Conservation (phyloP, 257 asterid genomes). For the Agastache rugosa region DNA sequence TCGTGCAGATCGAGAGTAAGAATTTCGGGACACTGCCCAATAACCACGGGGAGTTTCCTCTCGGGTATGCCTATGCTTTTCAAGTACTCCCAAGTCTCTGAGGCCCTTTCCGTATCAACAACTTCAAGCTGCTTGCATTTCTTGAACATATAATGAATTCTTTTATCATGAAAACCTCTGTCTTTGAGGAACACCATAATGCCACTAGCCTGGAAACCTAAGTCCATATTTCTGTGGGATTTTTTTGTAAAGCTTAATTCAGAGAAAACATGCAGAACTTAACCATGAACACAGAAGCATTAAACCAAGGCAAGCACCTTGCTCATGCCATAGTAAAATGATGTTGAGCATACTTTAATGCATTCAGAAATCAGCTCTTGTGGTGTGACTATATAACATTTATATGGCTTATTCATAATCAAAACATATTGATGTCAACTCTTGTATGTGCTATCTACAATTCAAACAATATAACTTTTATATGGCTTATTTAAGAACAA, state of each 20-base stretch:
- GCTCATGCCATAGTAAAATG: no score
- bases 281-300: background rate
- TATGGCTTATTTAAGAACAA: constrained; percentile 15
- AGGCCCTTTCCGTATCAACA: constrained; percentile 68
- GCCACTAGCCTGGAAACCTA: constrained; percentile 62
- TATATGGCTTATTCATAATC: no score
- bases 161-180: constrained; percentile 76
- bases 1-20: constrained; percentile 76
- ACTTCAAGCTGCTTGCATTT: constrained; percentile 88
- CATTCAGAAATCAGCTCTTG: background rate
- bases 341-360: no score
- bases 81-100: constrained; percentile 90
- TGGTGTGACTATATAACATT: background rate
- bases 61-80: constrained; percentile 86
- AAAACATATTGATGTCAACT: no score
- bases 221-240: constrained; percentile 67
- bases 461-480: background rate
- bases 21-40: constrained; percentile 85
- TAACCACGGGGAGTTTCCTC: constrained; percentile 74
- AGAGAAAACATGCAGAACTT: background rate
- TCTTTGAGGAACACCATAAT: constrained; percentile 93
- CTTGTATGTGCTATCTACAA: background rate
- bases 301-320: background rate
- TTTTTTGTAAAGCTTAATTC: constrained; percentile 19
- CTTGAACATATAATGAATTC: constrained; percentile 66